Conservation (phyloP, 441 rosid species). For the Croton laevigatus region DNA sequence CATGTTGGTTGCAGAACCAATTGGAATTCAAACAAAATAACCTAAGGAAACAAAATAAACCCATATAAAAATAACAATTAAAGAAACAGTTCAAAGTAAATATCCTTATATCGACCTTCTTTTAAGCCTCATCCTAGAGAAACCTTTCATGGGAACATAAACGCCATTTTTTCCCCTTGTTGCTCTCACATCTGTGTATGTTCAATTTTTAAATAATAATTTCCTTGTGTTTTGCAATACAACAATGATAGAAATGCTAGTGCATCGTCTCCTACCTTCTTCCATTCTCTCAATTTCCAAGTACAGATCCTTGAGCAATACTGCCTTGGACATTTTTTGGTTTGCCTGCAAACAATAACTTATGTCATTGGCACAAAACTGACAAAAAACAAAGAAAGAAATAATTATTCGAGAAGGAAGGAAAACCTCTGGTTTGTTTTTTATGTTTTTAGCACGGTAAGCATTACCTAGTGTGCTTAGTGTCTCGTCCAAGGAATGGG, state of each 20-base stretch:
- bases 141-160: conserved; percentile 71
- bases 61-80: background rate
- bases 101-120: conserved; percentile 63
- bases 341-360: conserved; percentile 60
- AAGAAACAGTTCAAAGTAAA: conserved; percentile 12
- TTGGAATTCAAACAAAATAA: conserved; percentile 14
- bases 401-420: conserved; percentile 2
- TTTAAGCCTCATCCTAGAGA: conserved; percentile 79
- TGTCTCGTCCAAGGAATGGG: conserved; percentile 81
- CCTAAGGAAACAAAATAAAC: background rate
- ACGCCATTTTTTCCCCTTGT: conserved; percentile 92
- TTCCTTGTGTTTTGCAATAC: background rate
- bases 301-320: conserved; percentile 84
- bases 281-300: conserved; percentile 82
- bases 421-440: conserved; percentile 91
- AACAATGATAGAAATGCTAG: conserved; percentile 10
- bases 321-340: conserved; percentile 83
- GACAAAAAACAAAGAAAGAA: conserved; percentile 1
- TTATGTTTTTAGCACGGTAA: conserved; percentile 86
- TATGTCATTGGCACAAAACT: conserved; percentile 17
- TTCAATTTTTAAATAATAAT: background rate
- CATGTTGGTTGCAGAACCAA: conserved; percentile 9
- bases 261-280: conserved; percentile 57
- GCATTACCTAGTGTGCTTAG: conserved; percentile 96
- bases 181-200: conserved; percentile 72